Evolutionary conservation across 371 early-diverging fungal genomes (phyloP).

Genomic region (Homolaphlyctis polyrhiza): DNA sequence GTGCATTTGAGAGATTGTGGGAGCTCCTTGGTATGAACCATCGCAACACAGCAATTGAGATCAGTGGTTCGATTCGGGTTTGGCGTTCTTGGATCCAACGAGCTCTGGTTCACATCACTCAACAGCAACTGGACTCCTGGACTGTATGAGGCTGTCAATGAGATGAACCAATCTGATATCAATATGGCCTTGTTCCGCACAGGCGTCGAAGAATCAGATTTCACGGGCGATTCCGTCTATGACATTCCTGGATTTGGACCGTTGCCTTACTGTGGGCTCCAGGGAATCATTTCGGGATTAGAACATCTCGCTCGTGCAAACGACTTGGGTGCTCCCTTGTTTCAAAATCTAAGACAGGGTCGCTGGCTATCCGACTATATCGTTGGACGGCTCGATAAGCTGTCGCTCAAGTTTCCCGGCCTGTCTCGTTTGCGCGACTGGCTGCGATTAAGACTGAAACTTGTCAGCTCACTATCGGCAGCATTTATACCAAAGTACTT

Average conservation of each 20-base stretch:
- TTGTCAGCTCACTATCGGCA: constrained; percentile 67
- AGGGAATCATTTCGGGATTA: constrained; percentile 83
- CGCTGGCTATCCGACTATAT: constrained; percentile 90
- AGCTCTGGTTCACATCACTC: constrained; percentile 25
- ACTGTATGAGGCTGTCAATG: constrained; percentile 39
- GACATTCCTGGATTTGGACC: constrained; percentile 77
- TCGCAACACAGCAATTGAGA: constrained; percentile 28
- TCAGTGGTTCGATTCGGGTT: constrained; percentile 39
- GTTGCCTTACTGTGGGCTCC: constrained; percentile 84
- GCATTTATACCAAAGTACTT: constrained; percentile 93
- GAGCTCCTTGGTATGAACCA: constrained; percentile 27
- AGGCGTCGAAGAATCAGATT: constrained; percentile 79
- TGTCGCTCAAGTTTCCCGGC: constrained; percentile 34
- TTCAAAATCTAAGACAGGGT: constrained; percentile 82
- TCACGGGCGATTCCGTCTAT: constrained; percentile 71
- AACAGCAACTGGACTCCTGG: constrained; percentile 34
- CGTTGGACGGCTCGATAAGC: constrained; percentile 63
- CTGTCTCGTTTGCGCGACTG: constrained; percentile 57
- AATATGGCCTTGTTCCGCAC: constrained; percentile 82
- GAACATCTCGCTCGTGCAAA: constrained; percentile 70
- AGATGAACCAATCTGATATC: constrained; percentile 57
- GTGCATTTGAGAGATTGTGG: constrained; percentile 35
- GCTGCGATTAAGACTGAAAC: constrained; percentile 63
- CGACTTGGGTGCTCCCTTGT: constrained; percentile 90
- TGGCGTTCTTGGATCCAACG: constrained; percentile 25